Conservation (phyloP, 2,329 filamentous ascomycete species). For the Purpureocillium lavendulum region DNA sequence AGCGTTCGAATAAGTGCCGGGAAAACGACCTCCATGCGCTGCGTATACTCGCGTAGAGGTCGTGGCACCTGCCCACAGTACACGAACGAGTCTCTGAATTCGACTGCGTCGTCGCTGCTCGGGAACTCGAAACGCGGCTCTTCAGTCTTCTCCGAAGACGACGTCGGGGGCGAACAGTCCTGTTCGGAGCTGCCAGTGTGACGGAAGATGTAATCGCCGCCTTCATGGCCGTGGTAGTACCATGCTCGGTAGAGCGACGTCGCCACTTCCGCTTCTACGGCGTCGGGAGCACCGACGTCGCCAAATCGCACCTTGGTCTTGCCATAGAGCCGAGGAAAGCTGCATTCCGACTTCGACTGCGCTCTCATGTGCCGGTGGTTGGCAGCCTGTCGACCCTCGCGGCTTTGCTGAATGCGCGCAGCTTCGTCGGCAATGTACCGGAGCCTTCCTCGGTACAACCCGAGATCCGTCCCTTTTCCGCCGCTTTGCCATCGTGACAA, state of each 20-base stretch:
- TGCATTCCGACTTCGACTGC: neutral
- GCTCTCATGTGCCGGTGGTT: neutral
- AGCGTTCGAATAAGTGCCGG: constrained; percentile 9
- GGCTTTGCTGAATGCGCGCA: too few species aligned
- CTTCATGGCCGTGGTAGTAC: constrained; percentile 15
- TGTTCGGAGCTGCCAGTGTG: too few species aligned
- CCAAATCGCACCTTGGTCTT: constrained; percentile 1
- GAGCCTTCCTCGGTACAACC: too few species aligned
- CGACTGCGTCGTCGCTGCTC: too few species aligned
- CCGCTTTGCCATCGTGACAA: neutral
- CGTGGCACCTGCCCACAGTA: constrained; percentile 16
- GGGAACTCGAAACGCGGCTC: too few species aligned
- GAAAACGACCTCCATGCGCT: constrained; percentile 7
- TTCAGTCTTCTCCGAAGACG: too few species aligned
- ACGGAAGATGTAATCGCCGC: constrained; percentile 19
- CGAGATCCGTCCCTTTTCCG: neutral
- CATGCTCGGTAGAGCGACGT: constrained; percentile 1
- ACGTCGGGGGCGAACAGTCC: too few species aligned
- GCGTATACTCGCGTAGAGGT: constrained; percentile 7
- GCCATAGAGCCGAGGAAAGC: neutral
- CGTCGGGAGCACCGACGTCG: neutral
- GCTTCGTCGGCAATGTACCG: too few species aligned
- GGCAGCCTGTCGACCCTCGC: neutral
- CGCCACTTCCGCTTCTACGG: neutral
- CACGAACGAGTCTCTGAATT: neutral